Evolutionary conservation across 2,329 filamentous ascomycete species (phyloP), one percentile per base, ranked within the genome.

Genomic region (Aureobasidium musti): DNA sequence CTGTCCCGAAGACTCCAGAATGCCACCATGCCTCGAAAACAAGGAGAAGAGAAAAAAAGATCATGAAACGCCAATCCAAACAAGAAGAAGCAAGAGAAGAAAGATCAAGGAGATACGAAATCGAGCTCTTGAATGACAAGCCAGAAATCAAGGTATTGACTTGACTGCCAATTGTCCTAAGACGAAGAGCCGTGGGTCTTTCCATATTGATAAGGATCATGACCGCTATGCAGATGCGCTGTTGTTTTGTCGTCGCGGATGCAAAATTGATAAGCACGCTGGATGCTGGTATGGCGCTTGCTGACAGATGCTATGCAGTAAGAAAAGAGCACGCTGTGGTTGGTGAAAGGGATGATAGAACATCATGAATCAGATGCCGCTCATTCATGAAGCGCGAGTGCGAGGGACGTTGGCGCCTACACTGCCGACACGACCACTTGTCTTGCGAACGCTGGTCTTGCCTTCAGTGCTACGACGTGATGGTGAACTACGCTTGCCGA

Each of bases 391-490:
- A 54, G 61, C 61, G 14, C 61, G 47, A 14, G 61, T 64, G 21
- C 61, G 47, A 43, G 61, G 61, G 4, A 64, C 61, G 21, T 64
- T 64, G 61, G 61, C 61, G 26, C 61, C 61, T 14, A 64, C 61
- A 45, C 61, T 64, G 47, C 79, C 79, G 2, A 83, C 80, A 39
- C 82, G 76, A 39, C 82, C 82, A 67, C 81, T 83, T 19, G 81
- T 82, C 75, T 83, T 83, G 49, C 81, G 75, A 56, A 83, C 81
- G 67, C 79, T 80, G 49, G 74, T 79, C 75, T 82, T 82, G 74
- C 76, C 77, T 60, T 82, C 81, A 3, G 78, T 80, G 73, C 78
- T 82, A 68, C 80, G 77, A 63, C 81, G 76, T 17, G 73, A 69
- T 14, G 81, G 80, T 67, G 78, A 81, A 13, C 76, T 77, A 43